Base-by-base conservation (phyloP, 306 rosid species). In the Begonia masoniana region DNA sequence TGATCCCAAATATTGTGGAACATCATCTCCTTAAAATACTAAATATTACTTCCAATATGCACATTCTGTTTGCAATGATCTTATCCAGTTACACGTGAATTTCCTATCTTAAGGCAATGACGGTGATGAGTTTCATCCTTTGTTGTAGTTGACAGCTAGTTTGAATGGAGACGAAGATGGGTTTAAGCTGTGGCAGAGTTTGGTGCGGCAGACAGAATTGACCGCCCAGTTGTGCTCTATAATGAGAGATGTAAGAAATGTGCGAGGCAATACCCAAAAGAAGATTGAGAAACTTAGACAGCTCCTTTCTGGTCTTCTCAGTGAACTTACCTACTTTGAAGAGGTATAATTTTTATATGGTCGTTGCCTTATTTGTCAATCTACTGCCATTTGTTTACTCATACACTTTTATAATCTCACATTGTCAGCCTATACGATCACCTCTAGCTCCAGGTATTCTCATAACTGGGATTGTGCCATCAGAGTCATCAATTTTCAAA, bases 261-360 rank as follows among this genome's bases (percentile, higher is more conserved):
- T 81, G 4, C 92, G 99, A 11, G 99, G 96, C 15, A 91, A 91
- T 74, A 86, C 96, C 41, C 96, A 91, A 63, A 86, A 86, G 81
- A 91, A 91, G 79, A 91, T 79, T 35, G 94, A 91, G 81, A 91
- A 86, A 82, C 99, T 91, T 64, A 82, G 94, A 56, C 94, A 91
- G 68, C 69, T 91, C 68, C 96, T 91, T 51, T 81, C 88, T 75
- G 99, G 99, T 67, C 88, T 91, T 62, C 86, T 91, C 51, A 86
- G 96, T 59, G 99, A 91, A 71, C 96, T 91, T 64, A 86, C 94
- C 6, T 81, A 79, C 68, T 86, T 91, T 65, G 96, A 91, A 66
- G 99, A 91, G 99, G 99, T 91, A 75, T 56, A 17, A 15, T 6
- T 65, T 67, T 63, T 52, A 51, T 51, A 54, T 14, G 49, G 57